Conservation (phyloP, 2,329 filamentous ascomycete genomes). For the Cryphonectria naterciae region DNA sequence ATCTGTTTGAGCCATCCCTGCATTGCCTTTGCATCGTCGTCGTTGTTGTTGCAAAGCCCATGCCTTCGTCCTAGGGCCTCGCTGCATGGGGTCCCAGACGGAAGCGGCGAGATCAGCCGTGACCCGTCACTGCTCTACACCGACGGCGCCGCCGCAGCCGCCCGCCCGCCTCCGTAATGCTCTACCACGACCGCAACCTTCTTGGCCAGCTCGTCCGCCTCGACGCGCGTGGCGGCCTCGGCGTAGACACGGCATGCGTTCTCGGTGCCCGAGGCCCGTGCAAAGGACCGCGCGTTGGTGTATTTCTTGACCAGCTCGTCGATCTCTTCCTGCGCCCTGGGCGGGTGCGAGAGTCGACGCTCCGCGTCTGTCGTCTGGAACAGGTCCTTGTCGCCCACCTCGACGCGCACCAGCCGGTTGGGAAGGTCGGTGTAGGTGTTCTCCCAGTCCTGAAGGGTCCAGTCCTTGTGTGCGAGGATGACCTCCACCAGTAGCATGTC, state of each 20-base stretch:
- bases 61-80: neutral
- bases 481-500: slow-evolving; percentile 96
- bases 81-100: neutral
- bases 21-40: neutral
- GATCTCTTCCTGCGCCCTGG: slow-evolving; percentile 81
- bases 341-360: slow-evolving; percentile 78
- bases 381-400: slow-evolving; percentile 83
- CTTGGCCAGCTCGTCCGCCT: slow-evolving; percentile 87
- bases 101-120: slow-evolving; percentile 8
- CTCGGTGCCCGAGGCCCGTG: slow-evolving; percentile 90
- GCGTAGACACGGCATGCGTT: slow-evolving; percentile 96
- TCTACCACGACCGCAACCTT: slow-evolving; percentile 79
- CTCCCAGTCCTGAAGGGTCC: slow-evolving; percentile 89
- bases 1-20: slow-evolving; percentile 5
- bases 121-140: slow-evolving; percentile 27
- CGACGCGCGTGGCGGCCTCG: slow-evolving; percentile 84
- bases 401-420: slow-evolving; percentile 91
- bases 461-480: slow-evolving; percentile 92
- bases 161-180: slow-evolving; percentile 52
- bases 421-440: slow-evolving; percentile 92
- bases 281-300: slow-evolving; percentile 86
- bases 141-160: slow-evolving; percentile 15
- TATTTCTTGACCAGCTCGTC: slow-evolving; percentile 89
- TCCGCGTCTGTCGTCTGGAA: slow-evolving; percentile 95
- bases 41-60: neutral